Evolutionary conservation across 2,329 filamentous ascomycete genomes (phyloP), one percentile per base, ranked within the genome.

Genomic region (Fusarium tjaetaba): DNA sequence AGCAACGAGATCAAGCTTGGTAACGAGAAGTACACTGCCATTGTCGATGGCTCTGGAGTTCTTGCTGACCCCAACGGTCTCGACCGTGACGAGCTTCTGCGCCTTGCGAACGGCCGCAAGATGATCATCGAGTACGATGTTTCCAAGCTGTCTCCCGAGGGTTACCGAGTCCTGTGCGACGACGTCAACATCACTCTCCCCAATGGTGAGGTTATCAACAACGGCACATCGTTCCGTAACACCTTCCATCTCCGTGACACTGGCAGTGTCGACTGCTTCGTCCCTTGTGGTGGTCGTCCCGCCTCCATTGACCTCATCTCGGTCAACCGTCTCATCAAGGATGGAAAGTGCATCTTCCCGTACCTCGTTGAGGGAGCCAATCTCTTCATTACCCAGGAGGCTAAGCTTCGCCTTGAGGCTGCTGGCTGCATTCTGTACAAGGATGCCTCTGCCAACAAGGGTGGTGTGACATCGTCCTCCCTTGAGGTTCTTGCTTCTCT

Each of bases 291-390:
- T 85, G 96, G 96, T 64, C 94, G 96, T 30, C 96, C 96, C 4
- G 96, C 98, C 84, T 98, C 96, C 2, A 97, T 99, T 76, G 96
- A 99, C 81, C 90, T 98, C 66, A 92, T 94, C 63, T 94, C 92
- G 13, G 96, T 95, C 70, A 92, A 89, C 84, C 94, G 93, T 82
- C 89, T 99, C 71, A 98, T 99, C 83, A 91, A 92, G 80, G 91
- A 97, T 71, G 95, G 95, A 84, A 98, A 97, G 86, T 88, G 89
- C 28, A 90, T 89, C 16, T 93, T 99, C 69, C 95, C 96, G 2
- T 99, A 97, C 85, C 96, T 99, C 61, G 96, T 99, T 49, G 96
- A 99, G 85, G 96, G 96, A 60, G 96, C 96, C 83, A 99, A 98
- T 82, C 88, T 99, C 61, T 99, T 99, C 89, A 97, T 99, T 84